Evolutionary conservation across 306 rosid genomes (phyloP), one percentile per base, ranked within the genome.

Genomic region (Hylodesmum podocarpum): DNA sequence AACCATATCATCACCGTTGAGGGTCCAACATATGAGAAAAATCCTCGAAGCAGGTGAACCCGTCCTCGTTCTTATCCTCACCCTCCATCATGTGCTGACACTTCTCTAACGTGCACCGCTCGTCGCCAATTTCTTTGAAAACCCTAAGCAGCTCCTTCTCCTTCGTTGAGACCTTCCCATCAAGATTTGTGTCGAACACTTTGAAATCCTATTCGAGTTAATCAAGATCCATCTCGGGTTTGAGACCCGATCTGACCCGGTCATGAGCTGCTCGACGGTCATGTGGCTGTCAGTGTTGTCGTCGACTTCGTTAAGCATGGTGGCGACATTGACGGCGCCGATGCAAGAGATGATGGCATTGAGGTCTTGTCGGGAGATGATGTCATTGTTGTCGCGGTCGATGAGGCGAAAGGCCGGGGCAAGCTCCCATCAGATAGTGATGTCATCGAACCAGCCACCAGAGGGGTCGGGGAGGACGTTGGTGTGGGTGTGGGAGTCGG

Each of bases 11-110:
- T 66, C 81, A 67, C 5, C 86, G 86, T 55, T 88, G 96, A 58
- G 80, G 73, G 61, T 89, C 97, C 98, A 94, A 92, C 98, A 94
- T 94, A 37, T 80, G 89, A 2, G 89, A 68, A n/a, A 94, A 94
- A 72, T 94, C 98, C 68, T 89, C 86, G 78, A 90, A 94, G 86
- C 98, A 94, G 18, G 92, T 97, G 70, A 90, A 89, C 31, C 98
- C 97, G 5, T 94, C 96, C 3, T 95, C 90, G 63, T 85, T 89
- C 51, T 66, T 87, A 70, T 86, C 96, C 1, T 90, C 98, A 0
- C 90, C 82, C 0, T 82, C 96, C 82, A 94, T 90, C 98, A 94
- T 94, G 79, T 95, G 89, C 90, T 82, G 79, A 83, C 98, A 94
- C 40, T 94, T 97, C 50, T 92, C 93, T 78, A 94, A 75, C 83